Evolutionary conservation across 192 early-diverging fungal genomes (phyloP).

Genomic region (Coemansia sp.): DNA sequence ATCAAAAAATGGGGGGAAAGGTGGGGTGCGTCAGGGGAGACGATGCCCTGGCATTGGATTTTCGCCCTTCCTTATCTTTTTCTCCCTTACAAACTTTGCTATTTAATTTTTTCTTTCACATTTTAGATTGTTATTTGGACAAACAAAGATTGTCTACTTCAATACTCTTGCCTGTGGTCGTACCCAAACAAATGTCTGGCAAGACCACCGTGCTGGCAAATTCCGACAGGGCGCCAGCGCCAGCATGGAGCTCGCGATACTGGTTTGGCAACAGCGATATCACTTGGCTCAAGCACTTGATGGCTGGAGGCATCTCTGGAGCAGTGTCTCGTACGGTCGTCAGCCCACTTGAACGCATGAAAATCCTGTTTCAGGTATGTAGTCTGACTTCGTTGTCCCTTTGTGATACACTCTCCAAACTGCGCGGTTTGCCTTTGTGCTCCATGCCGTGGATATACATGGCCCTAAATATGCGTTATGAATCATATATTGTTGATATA

Average conservation of each 20-base stretch:
- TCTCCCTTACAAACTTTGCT: neutral
- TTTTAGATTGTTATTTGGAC: neutral
- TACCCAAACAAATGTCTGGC: conserved; percentile 23
- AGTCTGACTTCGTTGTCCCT: neutral
- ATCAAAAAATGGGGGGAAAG: neutral
- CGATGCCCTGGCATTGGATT: neutral
- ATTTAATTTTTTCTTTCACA: conserved; percentile 6
- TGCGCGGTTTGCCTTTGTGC: neutral
- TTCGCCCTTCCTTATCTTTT: neutral
- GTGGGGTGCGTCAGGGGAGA: neutral
- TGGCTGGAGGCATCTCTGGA: conserved; percentile 77
- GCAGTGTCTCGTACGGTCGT: conserved; percentile 79
- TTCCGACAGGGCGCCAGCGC: conserved; percentile 19
- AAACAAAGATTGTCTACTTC: conserved; percentile 4
- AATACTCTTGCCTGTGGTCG: neutral
- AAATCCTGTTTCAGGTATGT: conserved; percentile 80
- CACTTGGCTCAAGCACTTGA: conserved; percentile 72
- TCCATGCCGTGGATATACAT: neutral
- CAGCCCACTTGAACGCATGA: conserved; percentile 81
- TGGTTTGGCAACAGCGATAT: conserved; percentile 57
- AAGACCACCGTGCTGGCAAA: conserved; percentile 31
- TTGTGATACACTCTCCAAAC: neutral
- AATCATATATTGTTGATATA: conserved; percentile 33
- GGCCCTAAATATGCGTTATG: neutral
- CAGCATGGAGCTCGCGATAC: conserved; percentile 55